Evolutionary conservation across 2,329 filamentous ascomycete species (phyloP).

Genomic region (Lasiodiplodia gonubiensis): DNA sequence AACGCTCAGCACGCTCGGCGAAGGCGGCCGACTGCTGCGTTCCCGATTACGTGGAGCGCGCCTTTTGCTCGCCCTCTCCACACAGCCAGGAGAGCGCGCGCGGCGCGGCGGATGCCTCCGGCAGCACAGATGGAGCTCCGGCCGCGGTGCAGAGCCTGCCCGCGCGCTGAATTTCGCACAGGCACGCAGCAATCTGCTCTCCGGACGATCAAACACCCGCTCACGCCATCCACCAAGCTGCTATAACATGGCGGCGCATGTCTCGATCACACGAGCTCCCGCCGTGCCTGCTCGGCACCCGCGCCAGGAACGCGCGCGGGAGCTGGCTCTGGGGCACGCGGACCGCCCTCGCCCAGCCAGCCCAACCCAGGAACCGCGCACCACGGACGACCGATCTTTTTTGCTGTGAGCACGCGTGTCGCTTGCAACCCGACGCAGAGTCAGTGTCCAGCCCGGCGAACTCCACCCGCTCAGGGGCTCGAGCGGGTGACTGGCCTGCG

Average conservation of each 20-base stretch:
- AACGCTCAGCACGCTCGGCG: background rate
- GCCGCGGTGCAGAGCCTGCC: constrained; percentile 17
- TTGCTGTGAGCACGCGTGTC: constrained; percentile 15
- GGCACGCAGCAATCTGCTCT: constrained; percentile 13
- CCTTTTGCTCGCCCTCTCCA: constrained; percentile 16
- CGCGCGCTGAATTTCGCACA: constrained; percentile 23
- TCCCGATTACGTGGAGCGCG: constrained; percentile 22
- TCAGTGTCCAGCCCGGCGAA: constrained; percentile 18
- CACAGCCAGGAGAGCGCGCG: constrained; percentile 23
- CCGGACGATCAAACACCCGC: constrained; percentile 28
- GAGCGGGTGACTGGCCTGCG: constrained; percentile 18
- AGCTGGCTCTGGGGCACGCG: constrained; percentile 14
- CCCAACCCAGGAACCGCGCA: constrained; percentile 1
- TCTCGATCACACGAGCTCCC: constrained; percentile 18
- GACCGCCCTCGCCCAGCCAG: constrained; percentile 18
- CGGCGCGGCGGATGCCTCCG: constrained; percentile 22
- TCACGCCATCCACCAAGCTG: constrained; percentile 14
- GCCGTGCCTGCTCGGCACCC: constrained; percentile 8
- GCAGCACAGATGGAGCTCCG: constrained; percentile 27
- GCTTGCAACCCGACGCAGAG: constrained; percentile 25
- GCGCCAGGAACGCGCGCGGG: constrained; percentile 15
- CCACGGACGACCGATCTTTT: background rate
- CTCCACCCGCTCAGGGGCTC: constrained; percentile 23
- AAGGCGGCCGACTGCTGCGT: constrained; percentile 1
- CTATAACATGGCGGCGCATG: constrained; percentile 20